A percentile compares a stretch with the other conserved stretches of the same genome.
These are phyloP conservation scores for Lactifluus subvellereus DNA, from an alignment of 768 basidiomycete species.

Conservation along the genomic window DNA sequence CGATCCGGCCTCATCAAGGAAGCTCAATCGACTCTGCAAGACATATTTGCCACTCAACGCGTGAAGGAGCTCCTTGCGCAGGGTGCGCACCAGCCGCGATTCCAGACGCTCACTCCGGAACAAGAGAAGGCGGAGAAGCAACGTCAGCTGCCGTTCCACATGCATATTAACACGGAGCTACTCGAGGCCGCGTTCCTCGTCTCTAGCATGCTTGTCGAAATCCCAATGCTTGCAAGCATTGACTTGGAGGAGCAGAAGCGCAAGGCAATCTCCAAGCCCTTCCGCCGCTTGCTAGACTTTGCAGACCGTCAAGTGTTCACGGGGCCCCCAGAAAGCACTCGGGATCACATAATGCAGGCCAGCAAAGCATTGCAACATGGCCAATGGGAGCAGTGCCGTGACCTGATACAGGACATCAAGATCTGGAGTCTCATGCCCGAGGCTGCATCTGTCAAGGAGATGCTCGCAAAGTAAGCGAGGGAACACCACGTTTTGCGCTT, in stretches of 20 bases:
- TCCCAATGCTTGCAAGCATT: constrained; percentile 89
- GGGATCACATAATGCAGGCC: constrained; percentile 99
- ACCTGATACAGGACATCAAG: constrained; percentile 92
- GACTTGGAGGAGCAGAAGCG: constrained; percentile 92
- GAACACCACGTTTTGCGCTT: background rate
- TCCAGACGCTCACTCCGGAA: constrained; percentile 81
- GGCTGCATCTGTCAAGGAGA: constrained; percentile 80
- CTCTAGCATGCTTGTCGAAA: constrained; percentile 97
- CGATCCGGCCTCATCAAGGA: constrained; percentile 91
- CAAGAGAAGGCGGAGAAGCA: constrained; percentile 97
- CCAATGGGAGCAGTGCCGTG: constrained; percentile 94
- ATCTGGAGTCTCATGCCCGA: constrained; percentile 98
- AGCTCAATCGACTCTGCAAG: constrained; percentile 85
- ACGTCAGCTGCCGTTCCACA: constrained; percentile 95
- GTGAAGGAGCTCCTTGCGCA: constrained; percentile 97
- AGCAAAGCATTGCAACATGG: constrained; percentile 94
- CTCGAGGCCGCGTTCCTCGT: constrained; percentile 97
- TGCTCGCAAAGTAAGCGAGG: constrained; percentile 76
- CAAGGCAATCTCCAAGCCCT: constrained; percentile 93
- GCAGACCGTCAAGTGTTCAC: constrained; percentile 97
- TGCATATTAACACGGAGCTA: constrained; percentile 98
- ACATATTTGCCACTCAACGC: constrained; percentile 93
- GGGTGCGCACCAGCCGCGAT: constrained; percentile 90
- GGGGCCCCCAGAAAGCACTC: constrained; percentile 95
- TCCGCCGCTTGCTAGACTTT: constrained; percentile 91